phyloP scores from a whole-genome alignment of 176 grass and related monocot genomes.

The Cymbopogon citratus region DNA sequence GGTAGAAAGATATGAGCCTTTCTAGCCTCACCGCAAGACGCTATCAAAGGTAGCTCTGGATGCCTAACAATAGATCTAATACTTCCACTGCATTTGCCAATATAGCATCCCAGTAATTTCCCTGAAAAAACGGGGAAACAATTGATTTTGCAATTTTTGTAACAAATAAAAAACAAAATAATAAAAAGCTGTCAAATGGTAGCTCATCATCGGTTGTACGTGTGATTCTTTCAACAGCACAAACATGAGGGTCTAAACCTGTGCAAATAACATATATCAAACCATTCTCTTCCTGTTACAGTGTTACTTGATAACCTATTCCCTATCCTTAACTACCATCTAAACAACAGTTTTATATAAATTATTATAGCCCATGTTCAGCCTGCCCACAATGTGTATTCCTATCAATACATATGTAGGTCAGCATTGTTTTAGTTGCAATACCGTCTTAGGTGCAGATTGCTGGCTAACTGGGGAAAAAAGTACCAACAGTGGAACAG shows the following conservation, averaged over 20 bases:
- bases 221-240: neutral
- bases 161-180: neutral
- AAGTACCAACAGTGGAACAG: neutral
- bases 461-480: neutral
- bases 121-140: slow-evolving; percentile 29
- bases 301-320: neutral
- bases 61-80: slow-evolving; percentile 94
- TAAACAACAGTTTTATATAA: neutral
- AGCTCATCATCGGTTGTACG: neutral
- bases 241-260: neutral
- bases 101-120: slow-evolving; percentile 81
- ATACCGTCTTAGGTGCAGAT: neutral
- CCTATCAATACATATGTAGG: neutral
- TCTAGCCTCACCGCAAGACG: slow-evolving; percentile 78
- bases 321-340: neutral
- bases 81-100: slow-evolving; percentile 93
- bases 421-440: neutral
- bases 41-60: slow-evolving; percentile 72
- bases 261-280: neutral
- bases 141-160: neutral
- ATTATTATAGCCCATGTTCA: neutral
- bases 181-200: neutral
- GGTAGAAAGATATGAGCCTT: neutral
- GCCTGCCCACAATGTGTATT: neutral
- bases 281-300: neutral